These are phyloP conservation scores for Nigrograna mackinnonii DNA, from an alignment of 2,329 filamentous ascomycete species.

Conservation along the genomic window DNA sequence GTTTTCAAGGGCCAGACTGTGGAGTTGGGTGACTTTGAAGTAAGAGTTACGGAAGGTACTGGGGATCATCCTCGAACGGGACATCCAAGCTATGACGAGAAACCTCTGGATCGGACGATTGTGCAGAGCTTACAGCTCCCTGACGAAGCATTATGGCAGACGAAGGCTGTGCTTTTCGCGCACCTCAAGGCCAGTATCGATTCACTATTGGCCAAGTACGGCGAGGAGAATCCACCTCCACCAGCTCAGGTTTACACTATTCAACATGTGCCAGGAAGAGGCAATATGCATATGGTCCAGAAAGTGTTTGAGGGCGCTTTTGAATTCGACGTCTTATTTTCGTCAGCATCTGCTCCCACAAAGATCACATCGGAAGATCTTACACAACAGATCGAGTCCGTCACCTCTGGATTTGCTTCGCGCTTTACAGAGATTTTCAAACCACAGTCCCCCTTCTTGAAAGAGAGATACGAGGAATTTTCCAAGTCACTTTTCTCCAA, in stretches of 20 bases:
- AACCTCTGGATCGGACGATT: conserved; percentile 75
- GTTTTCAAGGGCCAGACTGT: conserved; percentile 70
- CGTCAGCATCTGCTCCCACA: conserved; percentile 69
- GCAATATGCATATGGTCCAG: conserved; percentile 87
- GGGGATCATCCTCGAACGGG: conserved; percentile 59
- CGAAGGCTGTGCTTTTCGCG: conserved; percentile 68
- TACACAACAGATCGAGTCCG: conserved; percentile 68
- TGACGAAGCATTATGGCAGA: conserved; percentile 78
- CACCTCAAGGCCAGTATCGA: conserved; percentile 68
- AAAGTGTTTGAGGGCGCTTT: conserved; percentile 90
- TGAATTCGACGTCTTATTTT: conserved; percentile 90
- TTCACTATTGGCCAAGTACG: conserved; percentile 60
- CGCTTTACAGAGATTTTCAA: conserved; percentile 75
- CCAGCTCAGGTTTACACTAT: conserved; percentile 86
- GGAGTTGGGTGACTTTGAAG: conserved; percentile 76
- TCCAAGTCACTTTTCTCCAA: conserved; percentile 93
- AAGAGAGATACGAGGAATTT: conserved; percentile 74
- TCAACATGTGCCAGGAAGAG: conserved; percentile 66
- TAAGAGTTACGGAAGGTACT: conserved; percentile 75
- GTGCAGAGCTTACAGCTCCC: conserved; percentile 73
- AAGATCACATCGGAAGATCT: conserved; percentile 65
- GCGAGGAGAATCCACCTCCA: conserved; percentile 68
- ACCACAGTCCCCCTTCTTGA: conserved; percentile 75
- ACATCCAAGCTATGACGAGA: conserved; percentile 68
- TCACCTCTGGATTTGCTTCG: conserved; percentile 70